These are phyloP conservation scores for Xylariaceae sp. DNA, from an alignment of 2,329 filamentous ascomycete species.

Conservation along the genomic window DNA sequence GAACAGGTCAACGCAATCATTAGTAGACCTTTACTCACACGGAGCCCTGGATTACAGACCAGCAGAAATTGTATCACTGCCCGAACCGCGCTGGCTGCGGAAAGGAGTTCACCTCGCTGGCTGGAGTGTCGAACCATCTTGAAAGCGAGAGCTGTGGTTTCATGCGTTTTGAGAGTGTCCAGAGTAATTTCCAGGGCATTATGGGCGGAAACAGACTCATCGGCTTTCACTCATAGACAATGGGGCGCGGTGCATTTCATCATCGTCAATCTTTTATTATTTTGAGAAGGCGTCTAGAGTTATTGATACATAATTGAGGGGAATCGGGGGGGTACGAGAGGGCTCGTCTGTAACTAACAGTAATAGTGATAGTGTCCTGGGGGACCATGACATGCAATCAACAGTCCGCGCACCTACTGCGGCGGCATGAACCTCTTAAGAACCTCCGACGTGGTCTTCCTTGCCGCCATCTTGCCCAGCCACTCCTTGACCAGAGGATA, in stretches of 20 bases:
- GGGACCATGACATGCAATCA: too few relatives aligned
- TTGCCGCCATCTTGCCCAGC: background rate
- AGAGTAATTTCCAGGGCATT: constrained; percentile 1
- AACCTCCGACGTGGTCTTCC: background rate
- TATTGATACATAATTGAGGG: too few relatives aligned
- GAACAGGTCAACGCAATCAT: too few relatives aligned
- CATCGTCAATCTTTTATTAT: background rate
- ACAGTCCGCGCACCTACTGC: too few relatives aligned
- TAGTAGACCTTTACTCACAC: too few relatives aligned
- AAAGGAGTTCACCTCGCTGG: constrained; percentile 47
- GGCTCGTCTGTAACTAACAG: too few relatives aligned
- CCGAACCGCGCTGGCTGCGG: constrained; percentile 43
- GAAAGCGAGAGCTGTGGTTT: constrained; percentile 51
- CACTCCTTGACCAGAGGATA: constrained; percentile 6
- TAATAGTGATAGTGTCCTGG: too few relatives aligned
- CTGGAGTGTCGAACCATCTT: constrained; percentile 49
- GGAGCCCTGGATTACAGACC: constrained; percentile 35
- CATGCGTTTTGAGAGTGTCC: constrained; percentile 44
- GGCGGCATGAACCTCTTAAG: too few relatives aligned
- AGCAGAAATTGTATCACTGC: constrained; percentile 49
- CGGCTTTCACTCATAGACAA: background rate
- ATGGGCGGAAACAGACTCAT: constrained; percentile 4
- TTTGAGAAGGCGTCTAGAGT: too few relatives aligned
- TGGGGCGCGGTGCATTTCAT: background rate
- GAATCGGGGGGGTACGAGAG: too few relatives aligned